These are phyloP conservation scores for Aspergillus ustus DNA, from an alignment of 2,329 filamentous ascomycete genomes.

Conservation along the genomic window DNA sequence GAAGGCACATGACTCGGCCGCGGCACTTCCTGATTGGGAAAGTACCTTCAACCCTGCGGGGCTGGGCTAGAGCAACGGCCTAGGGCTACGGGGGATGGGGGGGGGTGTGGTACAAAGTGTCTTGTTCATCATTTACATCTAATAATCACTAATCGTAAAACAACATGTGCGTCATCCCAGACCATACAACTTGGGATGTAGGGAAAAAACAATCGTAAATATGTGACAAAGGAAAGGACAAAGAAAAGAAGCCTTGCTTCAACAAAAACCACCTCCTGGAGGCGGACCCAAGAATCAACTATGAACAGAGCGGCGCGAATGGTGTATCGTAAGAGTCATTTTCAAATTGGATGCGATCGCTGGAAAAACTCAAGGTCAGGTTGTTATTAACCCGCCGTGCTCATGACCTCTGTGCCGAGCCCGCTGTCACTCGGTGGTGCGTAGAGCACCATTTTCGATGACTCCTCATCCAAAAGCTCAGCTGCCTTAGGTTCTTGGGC, in stretches of 20 bases:
- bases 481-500: constrained; percentile 24
- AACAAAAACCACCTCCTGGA: constrained; percentile 5
- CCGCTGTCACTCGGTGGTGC: constrained; percentile 36
- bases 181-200: constrained; percentile 1
- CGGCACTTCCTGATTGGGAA: constrained; percentile 1
- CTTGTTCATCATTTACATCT: constrained; percentile 11
- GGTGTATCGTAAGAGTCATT: constrained; percentile 25
- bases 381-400: constrained; percentile 21
- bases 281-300: constrained; percentile 13
- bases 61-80: background rate
- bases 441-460: constrained; percentile 35
- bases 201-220: constrained; percentile 16
- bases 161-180: constrained; percentile 4
- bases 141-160: constrained; percentile 11
- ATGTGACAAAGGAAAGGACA: constrained; percentile 31
- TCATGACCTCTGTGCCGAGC: constrained; percentile 35
- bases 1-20: constrained; percentile 10
- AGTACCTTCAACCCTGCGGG: background rate
- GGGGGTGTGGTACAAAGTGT: background rate
- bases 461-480: constrained; percentile 25
- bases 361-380: constrained; percentile 5
- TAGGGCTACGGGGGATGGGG: background rate
- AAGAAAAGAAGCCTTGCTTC: constrained; percentile 24
- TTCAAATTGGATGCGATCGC: constrained; percentile 4
- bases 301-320: constrained; percentile 21